Base-by-base conservation (phyloP, 2,329 filamentous ascomycete species). In the Eurotiales sp. region DNA sequence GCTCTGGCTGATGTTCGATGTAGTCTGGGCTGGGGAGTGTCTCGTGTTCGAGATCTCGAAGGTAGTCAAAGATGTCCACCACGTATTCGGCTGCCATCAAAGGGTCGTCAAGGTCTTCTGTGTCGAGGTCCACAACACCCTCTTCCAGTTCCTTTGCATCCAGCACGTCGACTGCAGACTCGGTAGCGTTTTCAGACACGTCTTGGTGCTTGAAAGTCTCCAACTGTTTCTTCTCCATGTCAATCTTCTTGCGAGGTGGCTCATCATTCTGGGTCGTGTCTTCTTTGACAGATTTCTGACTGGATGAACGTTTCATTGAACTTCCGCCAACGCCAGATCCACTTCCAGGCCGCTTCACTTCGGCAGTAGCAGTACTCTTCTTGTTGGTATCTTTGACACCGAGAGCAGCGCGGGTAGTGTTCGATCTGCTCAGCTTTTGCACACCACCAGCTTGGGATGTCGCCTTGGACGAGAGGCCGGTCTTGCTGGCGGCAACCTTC, bases 11-110 rank as follows among this genome's bases (percentile, higher is more conserved):
- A 72, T 92, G 88, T 46, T 87, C 82, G 85, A 99, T 99, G 77
- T 99, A 99, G 56, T 93, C 77, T 15, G 90, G 86, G 73, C 97
- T 96, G 60, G 92, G 90, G 65, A 91, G 84, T 71, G 78, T 90
- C 68, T 78, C 74, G 58, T 85, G 77, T 74, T 99, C 93, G 21
- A 97, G 82, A 61, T 95, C 85, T 64, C 84, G 86, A 58, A 97
- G 81, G 72, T 99, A 97, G 60, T 96, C 90, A 66, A 97, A 97
- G 66, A 99, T 97, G 67, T 99, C 93, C 54, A 86, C 86, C 45
- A 95, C 91, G 64, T 99, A 99, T 70, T 97, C 93, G 46, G 93
- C 90, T 58, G 95, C 93, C 93, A 99, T 97, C 62, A 96, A 79
- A 22, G 95, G 95, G 65, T 99, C 93, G 59, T 95, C 90, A 46